Base-by-base conservation (phyloP, 2,329 filamentous ascomycete species). In the Talaromyces sp. region DNA sequence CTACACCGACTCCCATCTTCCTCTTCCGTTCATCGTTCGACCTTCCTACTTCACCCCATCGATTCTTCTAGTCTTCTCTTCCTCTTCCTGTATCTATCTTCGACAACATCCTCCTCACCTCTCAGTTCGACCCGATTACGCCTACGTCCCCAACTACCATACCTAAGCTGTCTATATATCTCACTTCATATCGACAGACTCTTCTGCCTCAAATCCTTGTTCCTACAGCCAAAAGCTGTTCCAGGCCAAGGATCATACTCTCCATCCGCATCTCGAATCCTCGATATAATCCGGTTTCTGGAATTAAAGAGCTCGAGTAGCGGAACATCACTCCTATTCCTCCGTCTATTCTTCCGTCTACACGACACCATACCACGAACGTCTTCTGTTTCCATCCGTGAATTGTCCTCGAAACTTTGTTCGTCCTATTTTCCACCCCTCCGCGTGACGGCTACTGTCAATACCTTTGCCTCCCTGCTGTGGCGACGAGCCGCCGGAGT, bases 391-490 rank as follows among this genome's bases (percentile, higher is more conserved):
- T 37, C 35, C 31, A 37, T 18, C 3, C 11, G 50, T 37, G 31
- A 54, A 54, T 54, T 54, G 31, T 54, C 50, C 21, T 21, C 23
- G 23, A 40, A 48, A 35, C 21, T 28, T 42, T 23, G 37, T 25
- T 63, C 50, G 57, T 57, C 57, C 21, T 59, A 58, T 55, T 52
- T 57, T 61, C 35, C 58, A 59, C 61, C 46, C 62, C 61, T 62
- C 58, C 59, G 62, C 39, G 63, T 62, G 63, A 52, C 63, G 9
- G 63, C 63, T 64, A 64, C 63, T 48, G 56, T 64, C 60, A 35
- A 62, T 64, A 64, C 63, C 63, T 57, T 54, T 59, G 31, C 64
- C 64, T 66, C 55, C 67, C 63, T 67, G 62, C 61, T 58, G 63
- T 55, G 58, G 59, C 62, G 60, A 65, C 64, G 44, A 55, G 64